A percentile compares a stretch with the other conserved stretches of the same genome.
These are phyloP conservation scores for Cubamyces sp. DNA, from an alignment of 768 basidiomycete genomes.

Conservation along the genomic window DNA sequence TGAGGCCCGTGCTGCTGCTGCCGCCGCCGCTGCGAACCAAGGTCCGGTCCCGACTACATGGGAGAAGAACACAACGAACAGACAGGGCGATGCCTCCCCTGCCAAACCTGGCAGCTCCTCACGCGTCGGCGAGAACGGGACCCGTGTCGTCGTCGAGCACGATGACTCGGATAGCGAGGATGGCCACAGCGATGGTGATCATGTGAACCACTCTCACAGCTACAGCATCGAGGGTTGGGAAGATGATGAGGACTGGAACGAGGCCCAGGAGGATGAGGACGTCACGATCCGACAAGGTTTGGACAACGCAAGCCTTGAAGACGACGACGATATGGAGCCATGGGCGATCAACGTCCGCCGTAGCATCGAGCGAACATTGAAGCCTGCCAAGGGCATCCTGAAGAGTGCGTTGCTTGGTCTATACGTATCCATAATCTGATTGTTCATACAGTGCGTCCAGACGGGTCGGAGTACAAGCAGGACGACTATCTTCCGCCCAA, in stretches of 20 bases:
- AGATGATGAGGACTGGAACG: slow-evolving; percentile 80
- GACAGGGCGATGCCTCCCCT: slow-evolving; percentile 50
- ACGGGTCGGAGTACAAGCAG: slow-evolving; percentile 72
- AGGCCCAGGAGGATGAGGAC: slow-evolving; percentile 70
- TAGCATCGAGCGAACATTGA: slow-evolving; percentile 65
- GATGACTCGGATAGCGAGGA: slow-evolving; percentile 58
- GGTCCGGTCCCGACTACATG: slow-evolving; percentile 58
- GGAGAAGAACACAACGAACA: slow-evolving; percentile 81
- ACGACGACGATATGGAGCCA: slow-evolving; percentile 65
- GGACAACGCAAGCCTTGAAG: slow-evolving; percentile 52
- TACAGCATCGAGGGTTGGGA: slow-evolving; percentile 64
- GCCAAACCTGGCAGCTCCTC: slow-evolving; percentile 43
- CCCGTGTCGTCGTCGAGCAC: slow-evolving; percentile 66
- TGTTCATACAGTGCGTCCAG: slow-evolving; percentile 41
- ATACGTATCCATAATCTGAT: slow-evolving; percentile 20
- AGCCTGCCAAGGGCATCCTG: slow-evolving; percentile 83
- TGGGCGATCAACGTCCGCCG: slow-evolving; percentile 80
- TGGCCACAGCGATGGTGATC: slow-evolving; percentile 56
- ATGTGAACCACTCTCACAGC: slow-evolving; percentile 41
- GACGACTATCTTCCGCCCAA: slow-evolving; percentile 47
- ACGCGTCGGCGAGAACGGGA: slow-evolving; percentile 67
- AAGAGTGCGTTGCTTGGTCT: slow-evolving; percentile 63
- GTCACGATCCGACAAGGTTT: slow-evolving; percentile 70
- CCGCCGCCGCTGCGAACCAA: slow-evolving; percentile 37
- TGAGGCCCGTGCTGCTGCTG: slow-evolving; percentile 53